Evolutionary conservation across 352 stramenopile genomes (phyloP), one percentile per base, ranked within the genome.

Genomic region (Phytophthora fragariae): DNA sequence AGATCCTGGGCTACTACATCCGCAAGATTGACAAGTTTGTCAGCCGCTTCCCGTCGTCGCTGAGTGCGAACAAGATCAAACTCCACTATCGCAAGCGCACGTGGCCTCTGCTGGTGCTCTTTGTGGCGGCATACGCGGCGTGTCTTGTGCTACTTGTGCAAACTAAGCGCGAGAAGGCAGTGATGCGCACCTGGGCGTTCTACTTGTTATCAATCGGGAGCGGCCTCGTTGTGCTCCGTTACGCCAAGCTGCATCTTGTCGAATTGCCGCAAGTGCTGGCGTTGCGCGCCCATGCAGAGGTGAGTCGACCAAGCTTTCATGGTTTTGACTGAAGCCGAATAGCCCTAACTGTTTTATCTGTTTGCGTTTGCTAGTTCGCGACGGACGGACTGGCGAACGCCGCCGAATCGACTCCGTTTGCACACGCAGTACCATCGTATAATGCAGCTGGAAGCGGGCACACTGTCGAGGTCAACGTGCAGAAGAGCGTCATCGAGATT

Each of bases 1-100:
- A 92, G 72, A 92, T 95, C 49, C 70, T 93, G 63, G 88, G 88
- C n/a, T 92, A 91, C 64, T 95, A 95, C 68, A 85, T 93, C 57
- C 83, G 86, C 77, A 93, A 92, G 76, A 95, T 95, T 70, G 79
- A 82, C 12, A 89, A 92, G 65, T 92, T 92, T 24, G 70, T 86
- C 6, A 86, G 82, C 7, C 74, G 72, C 3, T 95, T 95, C 68
- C 86, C 86, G 0, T 33, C 65, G 6, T 71, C 76, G 1, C 80
- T 91, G 75, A 70, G 76, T 24, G 73, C 80, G 3, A 65, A 59
- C 1, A 69, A 90, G 57, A 93, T 95, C 68, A 77, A 65, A 37
- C 27, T 19, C 3, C 80, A 90, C 77, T 95, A 93, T 56, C 75
- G 73, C n/a, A 75, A 70, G 21, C 84, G 79, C 7, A 81, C 71